Base-by-base conservation (phyloP, 345 rosid genomes). In the Camelina laxa region DNA sequence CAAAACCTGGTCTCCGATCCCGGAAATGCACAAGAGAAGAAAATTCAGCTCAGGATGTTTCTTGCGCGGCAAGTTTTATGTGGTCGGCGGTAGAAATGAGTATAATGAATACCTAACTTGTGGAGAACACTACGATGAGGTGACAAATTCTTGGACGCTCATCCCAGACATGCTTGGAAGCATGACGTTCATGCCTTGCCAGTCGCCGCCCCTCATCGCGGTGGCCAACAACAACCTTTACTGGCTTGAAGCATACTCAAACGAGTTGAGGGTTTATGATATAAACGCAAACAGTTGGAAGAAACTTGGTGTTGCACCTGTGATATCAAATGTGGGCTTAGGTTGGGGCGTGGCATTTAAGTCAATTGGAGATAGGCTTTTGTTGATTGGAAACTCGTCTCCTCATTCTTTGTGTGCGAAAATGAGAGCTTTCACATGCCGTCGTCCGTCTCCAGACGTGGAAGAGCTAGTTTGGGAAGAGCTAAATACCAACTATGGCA, bases 191-290 rank as follows among this genome's bases (percentile, higher is more conserved):
- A 80, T 69, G 7, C 73, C 78, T 36, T 69, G 44, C 41, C 87
- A 82, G 58, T 88, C 92, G 9, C 91, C 92, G 1, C 91, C 91
- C 11, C 86, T 88, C 4, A 51, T 90, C 6, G 88, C 89, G 1
- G 93, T 85, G 0, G 93, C 82, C 48, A 79, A 82, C 81, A 75
- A 90, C 47, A 80, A 84, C 77, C 93, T 90, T 47, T 88, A 86
- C 79, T 77, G 84, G 0, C 82, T 90, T 0, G 86, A 86, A 50
- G 79, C 96, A 21, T 84, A 83, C 2, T 79, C 85, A 0, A 90
- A 36, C 3, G 39, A 36, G 39, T 0, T 36, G 7, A 6, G 35
- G 8, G 35, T 31, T 31, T 31, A 31, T 31, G 7, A 31, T 31
- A 1, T 31, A 31, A 73, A 39, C 4, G 61, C 49, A 80, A 91